phyloP scores from a whole-genome alignment of 2,329 filamentous ascomycete species.

The Microdochium bolleyi region DNA sequence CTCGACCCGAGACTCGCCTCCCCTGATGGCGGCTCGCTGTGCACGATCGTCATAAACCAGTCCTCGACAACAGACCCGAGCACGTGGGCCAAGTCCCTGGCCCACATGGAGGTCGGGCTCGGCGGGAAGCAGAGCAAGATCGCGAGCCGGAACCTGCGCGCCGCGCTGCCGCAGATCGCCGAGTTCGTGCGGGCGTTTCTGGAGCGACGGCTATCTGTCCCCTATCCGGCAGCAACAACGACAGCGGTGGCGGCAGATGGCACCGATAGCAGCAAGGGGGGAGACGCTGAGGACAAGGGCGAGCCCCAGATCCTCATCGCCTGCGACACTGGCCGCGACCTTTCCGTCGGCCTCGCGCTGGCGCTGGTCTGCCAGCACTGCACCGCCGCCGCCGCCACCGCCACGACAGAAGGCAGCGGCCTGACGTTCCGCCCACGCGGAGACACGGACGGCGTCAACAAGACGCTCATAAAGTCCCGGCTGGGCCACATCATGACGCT shows the following conservation, averaged over 20 bases:
- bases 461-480: constrained; percentile 67
- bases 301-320: constrained; percentile 44
- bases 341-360: constrained; percentile 71
- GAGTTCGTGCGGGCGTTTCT: constrained; percentile 41
- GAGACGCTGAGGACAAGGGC: too few species aligned
- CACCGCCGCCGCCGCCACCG: constrained; percentile 8
- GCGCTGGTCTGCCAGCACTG: constrained; percentile 55
- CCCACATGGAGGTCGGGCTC: constrained; percentile 43
- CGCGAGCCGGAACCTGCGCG: constrained; percentile 75
- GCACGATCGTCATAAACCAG: constrained; percentile 31
- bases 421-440: constrained; percentile 2
- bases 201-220: constrained; percentile 13
- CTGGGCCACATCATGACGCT: constrained; percentile 77
- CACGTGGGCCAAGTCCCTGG: constrained; percentile 26
- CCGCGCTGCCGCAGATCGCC: constrained; percentile 56
- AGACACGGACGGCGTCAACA: constrained; percentile 43
- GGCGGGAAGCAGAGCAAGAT: constrained; percentile 48
- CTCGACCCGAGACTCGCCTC: background rate
- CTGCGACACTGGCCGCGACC: constrained; percentile 72
- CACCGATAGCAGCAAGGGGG: background rate
- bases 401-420: constrained; percentile 31
- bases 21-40: constrained; percentile 8
- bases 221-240: background rate
- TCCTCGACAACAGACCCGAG: constrained; percentile 35
- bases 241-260: background rate